Base-by-base conservation (phyloP, 768 basidiomycete genomes). In the Macrocybe gigantea region DNA sequence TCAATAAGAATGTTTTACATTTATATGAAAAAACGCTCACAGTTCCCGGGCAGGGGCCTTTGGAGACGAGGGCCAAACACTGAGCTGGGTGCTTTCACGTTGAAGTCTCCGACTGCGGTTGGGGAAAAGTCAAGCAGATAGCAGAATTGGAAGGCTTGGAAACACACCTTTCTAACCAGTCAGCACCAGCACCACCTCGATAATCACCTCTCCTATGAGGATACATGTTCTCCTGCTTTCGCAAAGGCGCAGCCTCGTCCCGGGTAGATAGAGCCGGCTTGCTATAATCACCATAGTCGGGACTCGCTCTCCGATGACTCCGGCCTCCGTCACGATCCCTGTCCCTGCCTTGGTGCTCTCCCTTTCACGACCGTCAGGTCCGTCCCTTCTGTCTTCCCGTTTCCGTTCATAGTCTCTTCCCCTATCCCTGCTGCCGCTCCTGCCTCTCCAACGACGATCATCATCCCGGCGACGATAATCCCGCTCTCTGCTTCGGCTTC, bases 31-130 rank as follows among this genome's bases (percentile, higher is more conserved):
- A 5, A 38, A 22, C 2, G 70, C 82, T 31, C 65, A 87, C 80
- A 79, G 53, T 40, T 65, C 63, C 34, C 87, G 78, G 34, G 75
- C 67, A 47, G 81, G 80, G 7, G 73, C 78, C 53, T 83, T 85
- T 0, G 91, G 91, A 2, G 91, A 93, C 3, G 80, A 64, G 1
- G 91, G 91, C 91, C 91, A 93, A n/a, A 90, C 72, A 54, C 75
- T 74, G 1, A 81, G 62, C 5, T 71, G 72, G 7, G 66, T 77
- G 5, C 56, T 70, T 54, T 80, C 80, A 41, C 91, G 73, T 60
- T 91, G 83, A 41, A 71, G 60, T 47, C 87, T 73, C 32, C 91
- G 90, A 56, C 90, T 93, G 50, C 1, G 44, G 38, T 37, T 33
- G n/a, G 49, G 12, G 13, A 37, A 49, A 29, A 58, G 15, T 48